phyloP scores from a whole-genome alignment of 768 basidiomycete species.

The Lactifluus volemus region DNA sequence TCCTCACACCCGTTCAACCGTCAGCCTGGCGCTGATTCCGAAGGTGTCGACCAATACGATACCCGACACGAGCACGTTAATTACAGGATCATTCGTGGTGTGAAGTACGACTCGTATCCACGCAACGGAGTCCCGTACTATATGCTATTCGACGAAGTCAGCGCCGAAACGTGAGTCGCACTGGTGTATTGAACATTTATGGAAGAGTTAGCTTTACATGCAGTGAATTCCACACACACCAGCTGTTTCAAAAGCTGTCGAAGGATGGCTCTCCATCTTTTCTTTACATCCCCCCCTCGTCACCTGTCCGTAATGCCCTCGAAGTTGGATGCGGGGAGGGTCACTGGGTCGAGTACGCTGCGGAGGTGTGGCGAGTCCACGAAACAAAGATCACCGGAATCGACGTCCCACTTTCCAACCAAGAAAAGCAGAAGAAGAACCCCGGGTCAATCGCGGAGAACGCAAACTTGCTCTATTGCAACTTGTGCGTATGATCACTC shows the following conservation, averaged over 20 bases:
- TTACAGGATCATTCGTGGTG: background rate
- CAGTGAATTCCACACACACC: slow-evolving; percentile 51
- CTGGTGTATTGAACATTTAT: background rate
- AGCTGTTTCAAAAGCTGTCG: slow-evolving; percentile 47
- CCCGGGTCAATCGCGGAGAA: slow-evolving; percentile 27
- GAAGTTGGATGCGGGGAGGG: slow-evolving; percentile 75
- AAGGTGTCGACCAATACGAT: background rate
- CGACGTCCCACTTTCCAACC: slow-evolving; percentile 42
- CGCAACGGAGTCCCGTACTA: slow-evolving; percentile 5
- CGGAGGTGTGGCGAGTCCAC: slow-evolving; percentile 46
- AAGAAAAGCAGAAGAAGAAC: slow-evolving; percentile 10
- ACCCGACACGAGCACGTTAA: background rate
- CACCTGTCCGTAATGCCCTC: slow-evolving; percentile 47
- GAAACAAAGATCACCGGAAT: slow-evolving; percentile 52
- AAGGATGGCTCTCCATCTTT: slow-evolving; percentile 52
- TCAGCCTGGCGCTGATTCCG: background rate
- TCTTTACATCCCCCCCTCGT: slow-evolving; percentile 36
- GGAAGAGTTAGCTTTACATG: slow-evolving; percentile 12
- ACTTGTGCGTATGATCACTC: slow-evolving; percentile 46
- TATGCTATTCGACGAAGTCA: slow-evolving; percentile 7
- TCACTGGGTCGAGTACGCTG: slow-evolving; percentile 56
- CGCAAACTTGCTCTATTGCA: slow-evolving; percentile 47
- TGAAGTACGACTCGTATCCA: background rate
- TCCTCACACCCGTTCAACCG: background rate
- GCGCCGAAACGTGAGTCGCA: background rate